Base-by-base conservation (phyloP, 2,329 filamentous ascomycete species). In the Botrytis pseudocinerea region DNA sequence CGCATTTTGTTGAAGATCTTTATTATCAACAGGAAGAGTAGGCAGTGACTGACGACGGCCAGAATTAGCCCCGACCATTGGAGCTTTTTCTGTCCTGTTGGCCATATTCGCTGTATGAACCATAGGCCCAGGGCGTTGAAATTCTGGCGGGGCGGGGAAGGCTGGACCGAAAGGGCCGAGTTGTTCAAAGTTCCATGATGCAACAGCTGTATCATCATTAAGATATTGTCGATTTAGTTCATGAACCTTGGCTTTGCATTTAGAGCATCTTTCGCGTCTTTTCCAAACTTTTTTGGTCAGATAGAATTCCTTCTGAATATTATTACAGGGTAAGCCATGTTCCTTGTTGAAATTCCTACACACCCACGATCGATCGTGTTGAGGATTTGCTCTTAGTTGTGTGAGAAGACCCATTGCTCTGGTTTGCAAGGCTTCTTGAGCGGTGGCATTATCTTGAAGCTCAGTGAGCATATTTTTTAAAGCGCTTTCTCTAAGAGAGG, bases 401-500 rank as follows among this genome's bases (percentile, higher is more conserved):
- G 65, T 57, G 2, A 42, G 51, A 25, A 69, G 22, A 69, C 46
- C 65, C 65, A 69, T 59, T 16, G 65, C 65, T 69, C n/a, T 60
- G 25, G 22, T 46, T 57, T 69, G 68, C 28, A 70, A 46, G 42
- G 40, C 54, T 32, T 70, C 68, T 46, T 70, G 51, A 35, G n/a
- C 57, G 40, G 42, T 44, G n/a, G 51, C 35, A 28, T 42, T 63
- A 42, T 40, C n/a, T 51, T 62, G 46, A 12, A 42, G 51, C 20
- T 46, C 44, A 48, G 20, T 73, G 22, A 62, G 35, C 14, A 22
- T 18, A 18, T 80, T 91, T 91, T 76, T 93, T 93, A 82, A 91
- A 93, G 82, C 91, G 92, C 82, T 60, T 48, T 72, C 70, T 72
- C 40, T 57, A 20, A 48, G 32, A 18, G 38, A 25, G 8, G 62